Evolutionary conservation across 331 rosid species (phyloP).

Genomic region (Malus hybrid): DNA sequence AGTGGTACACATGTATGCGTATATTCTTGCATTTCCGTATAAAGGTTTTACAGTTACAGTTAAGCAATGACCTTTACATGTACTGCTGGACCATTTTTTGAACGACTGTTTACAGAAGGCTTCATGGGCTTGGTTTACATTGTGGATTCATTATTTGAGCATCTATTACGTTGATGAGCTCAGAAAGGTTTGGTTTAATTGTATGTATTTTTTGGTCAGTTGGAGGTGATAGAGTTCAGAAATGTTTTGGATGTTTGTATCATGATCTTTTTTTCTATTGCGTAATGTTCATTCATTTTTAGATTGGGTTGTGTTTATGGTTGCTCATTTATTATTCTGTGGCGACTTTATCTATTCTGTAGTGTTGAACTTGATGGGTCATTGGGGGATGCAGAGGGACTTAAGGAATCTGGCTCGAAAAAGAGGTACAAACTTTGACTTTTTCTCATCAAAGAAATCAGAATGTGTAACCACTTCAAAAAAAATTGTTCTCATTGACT

Average conservation of each 20-base stretch:
- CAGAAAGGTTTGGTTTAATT: neutral
- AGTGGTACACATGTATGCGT: neutral
- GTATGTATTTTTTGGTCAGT: neutral
- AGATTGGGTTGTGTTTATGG: neutral
- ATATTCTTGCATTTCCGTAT: too few species aligned
- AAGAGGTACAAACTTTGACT: conserved; percentile 45
- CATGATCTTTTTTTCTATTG: neutral
- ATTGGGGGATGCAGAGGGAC: conserved; percentile 59
- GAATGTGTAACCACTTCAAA: neutral
- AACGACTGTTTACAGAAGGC: neutral
- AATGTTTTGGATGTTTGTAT: neutral
- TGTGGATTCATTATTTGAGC: neutral
- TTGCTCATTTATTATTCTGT: conserved; percentile 24
- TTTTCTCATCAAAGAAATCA: neutral
- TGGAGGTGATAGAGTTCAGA: neutral
- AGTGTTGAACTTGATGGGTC: conserved; percentile 74
- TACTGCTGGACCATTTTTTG: neutral
- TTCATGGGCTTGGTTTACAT: neutral
- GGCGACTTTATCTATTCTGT: conserved; percentile 13
- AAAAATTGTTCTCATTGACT: neutral
- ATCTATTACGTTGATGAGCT: neutral
- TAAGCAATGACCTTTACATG: neutral
- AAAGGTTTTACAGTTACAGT: neutral
- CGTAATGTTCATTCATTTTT: neutral
- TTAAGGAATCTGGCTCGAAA: conserved; percentile 59